phyloP scores from a whole-genome alignment of 192 early-diverging fungal species.

The Haplosporangium gracile region DNA sequence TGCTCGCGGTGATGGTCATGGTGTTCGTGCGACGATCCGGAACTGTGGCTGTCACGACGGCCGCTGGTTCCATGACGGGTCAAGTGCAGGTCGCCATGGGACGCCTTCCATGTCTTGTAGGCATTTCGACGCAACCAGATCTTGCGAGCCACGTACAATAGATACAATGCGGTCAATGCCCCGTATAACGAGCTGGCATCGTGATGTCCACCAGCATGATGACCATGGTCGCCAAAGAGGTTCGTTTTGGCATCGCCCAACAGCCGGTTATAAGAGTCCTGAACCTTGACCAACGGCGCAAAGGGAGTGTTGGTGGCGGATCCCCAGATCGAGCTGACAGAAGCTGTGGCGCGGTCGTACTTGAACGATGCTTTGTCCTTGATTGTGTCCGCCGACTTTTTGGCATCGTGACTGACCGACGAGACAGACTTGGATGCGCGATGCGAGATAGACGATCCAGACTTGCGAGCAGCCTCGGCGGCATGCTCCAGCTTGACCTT shows the following conservation, averaged over 20 bases:
- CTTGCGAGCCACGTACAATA: conserved; percentile 33
- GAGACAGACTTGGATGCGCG: conserved; percentile 42
- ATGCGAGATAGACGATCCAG: conserved; percentile 34
- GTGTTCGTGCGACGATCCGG: conserved; percentile 29
- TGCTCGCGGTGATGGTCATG: conserved; percentile 11
- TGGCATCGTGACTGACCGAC: conserved; percentile 15
- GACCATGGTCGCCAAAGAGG: conserved; percentile 23
- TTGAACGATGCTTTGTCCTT: conserved; percentile 18
- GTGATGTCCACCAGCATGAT: background rate
- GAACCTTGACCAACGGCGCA: conserved; percentile 24
- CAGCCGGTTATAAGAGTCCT: conserved; percentile 33
- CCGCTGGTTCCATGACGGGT: background rate
- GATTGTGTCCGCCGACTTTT: conserved; percentile 16
- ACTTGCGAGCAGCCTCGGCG: conserved; percentile 26
- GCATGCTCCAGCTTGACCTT: conserved; percentile 36
- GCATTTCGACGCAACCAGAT: conserved; percentile 40
- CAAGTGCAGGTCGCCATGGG: conserved; percentile 12
- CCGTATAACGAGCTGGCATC: conserved; percentile 40
- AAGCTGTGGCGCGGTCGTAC: conserved; percentile 37
- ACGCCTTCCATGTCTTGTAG: background rate
- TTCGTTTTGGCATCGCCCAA: conserved; percentile 25
- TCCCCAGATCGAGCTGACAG: conserved; percentile 42
- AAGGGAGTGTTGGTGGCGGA: conserved; percentile 29
- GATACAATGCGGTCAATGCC: conserved; percentile 37
- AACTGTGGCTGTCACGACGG: conserved; percentile 28